These are phyloP conservation scores for Diaporthe aspalathi DNA, from an alignment of 2,329 filamentous ascomycete genomes.

Conservation along the genomic window DNA sequence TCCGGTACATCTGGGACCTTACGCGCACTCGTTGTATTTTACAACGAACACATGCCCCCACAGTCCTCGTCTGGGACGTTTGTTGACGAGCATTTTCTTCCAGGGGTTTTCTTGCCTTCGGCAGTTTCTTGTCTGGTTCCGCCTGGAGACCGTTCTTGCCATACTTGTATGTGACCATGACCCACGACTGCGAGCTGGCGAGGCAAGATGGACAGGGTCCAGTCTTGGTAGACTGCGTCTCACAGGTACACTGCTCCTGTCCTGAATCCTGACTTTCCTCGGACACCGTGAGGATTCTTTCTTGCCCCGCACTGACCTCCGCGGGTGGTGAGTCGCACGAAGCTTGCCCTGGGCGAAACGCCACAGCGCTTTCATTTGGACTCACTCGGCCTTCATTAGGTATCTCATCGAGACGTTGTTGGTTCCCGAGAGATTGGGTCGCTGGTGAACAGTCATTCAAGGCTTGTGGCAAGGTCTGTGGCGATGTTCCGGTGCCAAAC, in stretches of 20 bases:
- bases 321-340: background rate
- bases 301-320: background rate
- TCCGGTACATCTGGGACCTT: slow-evolving; percentile 40
- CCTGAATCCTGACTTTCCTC: background rate
- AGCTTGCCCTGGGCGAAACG: background rate
- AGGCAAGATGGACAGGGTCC: background rate
- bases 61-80: slow-evolving; percentile 50
- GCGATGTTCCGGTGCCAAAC: background rate
- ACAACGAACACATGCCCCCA: slow-evolving; percentile 58
- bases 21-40: slow-evolving; percentile 58
- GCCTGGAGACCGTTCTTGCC: background rate
- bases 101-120: slow-evolving; percentile 40
- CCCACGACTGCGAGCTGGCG: background rate
- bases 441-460: background rate
- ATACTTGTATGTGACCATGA: background rate
- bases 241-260: background rate
- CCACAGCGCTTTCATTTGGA: background rate
- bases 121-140: background rate
- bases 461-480: background rate
- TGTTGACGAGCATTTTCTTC: slow-evolving; percentile 45
- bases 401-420: background rate
- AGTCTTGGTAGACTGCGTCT: background rate
- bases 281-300: background rate
- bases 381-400: background rate
- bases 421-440: too few species aligned